Percentiles rank a stretch among this genome's conserved stretches.
Evolutionary conservation across 208 protist species (phyloP).

Genomic region (Leishmania major): DNA sequence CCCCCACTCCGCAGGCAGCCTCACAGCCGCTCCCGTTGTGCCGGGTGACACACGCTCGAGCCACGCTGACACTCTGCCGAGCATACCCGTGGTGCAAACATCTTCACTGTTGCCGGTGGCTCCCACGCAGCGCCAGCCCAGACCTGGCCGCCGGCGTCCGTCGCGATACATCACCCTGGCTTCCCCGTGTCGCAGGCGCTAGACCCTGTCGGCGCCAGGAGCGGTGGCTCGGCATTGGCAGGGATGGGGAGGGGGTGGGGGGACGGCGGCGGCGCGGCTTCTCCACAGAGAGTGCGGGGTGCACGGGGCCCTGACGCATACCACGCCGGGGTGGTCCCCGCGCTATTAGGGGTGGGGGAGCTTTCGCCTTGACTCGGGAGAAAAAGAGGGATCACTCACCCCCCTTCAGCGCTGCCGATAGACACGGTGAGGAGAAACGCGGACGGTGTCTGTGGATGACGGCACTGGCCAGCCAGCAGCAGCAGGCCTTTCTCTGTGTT

Average conservation of each 20-base stretch:
- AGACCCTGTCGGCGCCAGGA: too few species aligned
- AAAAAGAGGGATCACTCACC: not conserved
- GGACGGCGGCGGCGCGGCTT: not conserved
- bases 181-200: not conserved
- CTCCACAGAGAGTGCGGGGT: not conserved
- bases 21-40: too few species aligned
- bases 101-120: too few species aligned
- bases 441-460: slow-evolving; percentile 54
- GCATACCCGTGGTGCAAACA: too few species aligned
- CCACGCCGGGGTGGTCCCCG: not conserved
- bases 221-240: too few species aligned
- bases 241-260: too few species aligned
- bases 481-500: slow-evolving; percentile 42
- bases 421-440: slow-evolving; percentile 32
- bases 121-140: not conserved
- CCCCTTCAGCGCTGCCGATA: not conserved
- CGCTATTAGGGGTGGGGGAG: not conserved
- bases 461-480: slow-evolving; percentile 68
- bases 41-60: not conserved
- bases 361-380: not conserved
- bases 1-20: too few species aligned
- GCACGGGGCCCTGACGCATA: not conserved
- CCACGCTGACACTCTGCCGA: too few species aligned
- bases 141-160: not conserved
- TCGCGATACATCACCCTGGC: not conserved